A percentile compares a stretch with the other conserved stretches of the same genome.
Evolutionary conservation across 179 eudicot species (phyloP).

Genomic region (Beta corolliflora): DNA sequence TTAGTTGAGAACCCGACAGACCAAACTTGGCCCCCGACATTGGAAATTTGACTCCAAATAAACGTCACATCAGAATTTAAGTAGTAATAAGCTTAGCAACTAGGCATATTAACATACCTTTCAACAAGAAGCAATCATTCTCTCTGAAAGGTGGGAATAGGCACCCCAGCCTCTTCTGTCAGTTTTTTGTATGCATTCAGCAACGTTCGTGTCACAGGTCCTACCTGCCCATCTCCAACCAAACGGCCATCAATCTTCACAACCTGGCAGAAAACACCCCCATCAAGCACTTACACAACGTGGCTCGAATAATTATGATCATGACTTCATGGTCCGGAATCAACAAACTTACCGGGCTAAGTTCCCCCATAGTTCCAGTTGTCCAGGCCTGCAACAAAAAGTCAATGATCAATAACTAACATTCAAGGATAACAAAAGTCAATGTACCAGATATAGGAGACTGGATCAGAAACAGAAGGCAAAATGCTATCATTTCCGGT

Average conservation of each 20-base stretch:
- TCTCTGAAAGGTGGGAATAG: slow-evolving; percentile 67
- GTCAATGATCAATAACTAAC: neutral
- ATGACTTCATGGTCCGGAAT: neutral
- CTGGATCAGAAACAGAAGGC: neutral
- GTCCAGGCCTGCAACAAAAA: slow-evolving; percentile 81
- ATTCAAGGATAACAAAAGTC: neutral
- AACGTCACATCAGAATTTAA: neutral
- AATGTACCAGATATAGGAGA: neutral
- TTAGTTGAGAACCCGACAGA: neutral
- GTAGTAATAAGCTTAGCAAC: neutral
- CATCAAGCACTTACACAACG: slow-evolving; percentile 13
- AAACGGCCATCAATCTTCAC: slow-evolving; percentile 80
- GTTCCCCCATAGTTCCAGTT: slow-evolving; percentile 98
- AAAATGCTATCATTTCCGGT: neutral
- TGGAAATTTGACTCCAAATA: neutral
- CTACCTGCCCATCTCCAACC: slow-evolving; percentile 75
- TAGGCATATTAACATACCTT: neutral
- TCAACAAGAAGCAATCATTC: slow-evolving; percentile 9
- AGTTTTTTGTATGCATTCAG: slow-evolving; percentile 60
- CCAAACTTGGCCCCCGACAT: neutral
- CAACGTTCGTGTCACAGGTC: slow-evolving; percentile 73
- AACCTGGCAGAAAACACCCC: slow-evolving; percentile 45
- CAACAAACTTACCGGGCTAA: slow-evolving; percentile 70
- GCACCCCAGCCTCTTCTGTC: slow-evolving; percentile 69
- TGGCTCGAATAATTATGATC: neutral